These are phyloP conservation scores for Populus ilicifolia DNA, from an alignment of 345 rosid genomes.

Conservation along the genomic window DNA sequence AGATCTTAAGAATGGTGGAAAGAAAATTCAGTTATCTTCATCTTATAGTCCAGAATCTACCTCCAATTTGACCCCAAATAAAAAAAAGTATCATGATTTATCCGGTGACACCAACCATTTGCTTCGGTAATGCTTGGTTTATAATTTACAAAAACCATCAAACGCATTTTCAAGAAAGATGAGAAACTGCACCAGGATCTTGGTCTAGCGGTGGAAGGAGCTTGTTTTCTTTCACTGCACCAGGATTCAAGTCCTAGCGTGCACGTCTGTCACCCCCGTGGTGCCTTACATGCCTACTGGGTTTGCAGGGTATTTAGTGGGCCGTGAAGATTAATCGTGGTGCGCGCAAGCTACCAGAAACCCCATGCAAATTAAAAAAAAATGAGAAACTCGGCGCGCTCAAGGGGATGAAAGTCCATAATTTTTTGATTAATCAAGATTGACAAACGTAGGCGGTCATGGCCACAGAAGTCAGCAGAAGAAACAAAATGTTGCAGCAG, in stretches of 20 bases:
- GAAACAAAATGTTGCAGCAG: background rate
- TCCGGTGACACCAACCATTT: background rate
- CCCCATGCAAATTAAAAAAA: no score
- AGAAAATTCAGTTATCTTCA: background rate
- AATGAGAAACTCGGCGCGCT: slow-evolving; percentile 17
- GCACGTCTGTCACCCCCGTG: no score
- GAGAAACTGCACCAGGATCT: no score
- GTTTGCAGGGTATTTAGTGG: no score
- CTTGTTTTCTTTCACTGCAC: no score
- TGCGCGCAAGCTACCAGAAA: no score
- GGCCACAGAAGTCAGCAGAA: background rate
- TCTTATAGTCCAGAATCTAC: background rate
- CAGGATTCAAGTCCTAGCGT: no score
- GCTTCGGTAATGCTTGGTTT: slow-evolving; percentile 1
- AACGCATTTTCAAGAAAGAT: slow-evolving; percentile 4
- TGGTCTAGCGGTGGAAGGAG: no score
- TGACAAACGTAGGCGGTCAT: background rate
- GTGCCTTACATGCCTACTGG: no score
- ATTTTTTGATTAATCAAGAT: background rate
- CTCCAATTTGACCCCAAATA: background rate
- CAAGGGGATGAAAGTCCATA: slow-evolving; percentile 23
- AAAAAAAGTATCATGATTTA: background rate
- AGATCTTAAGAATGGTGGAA: background rate
- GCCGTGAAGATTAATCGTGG: no score
- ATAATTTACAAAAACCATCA: slow-evolving; percentile 14